Conservation (phyloP, 331 rosid species). For the Malus hybrid region DNA sequence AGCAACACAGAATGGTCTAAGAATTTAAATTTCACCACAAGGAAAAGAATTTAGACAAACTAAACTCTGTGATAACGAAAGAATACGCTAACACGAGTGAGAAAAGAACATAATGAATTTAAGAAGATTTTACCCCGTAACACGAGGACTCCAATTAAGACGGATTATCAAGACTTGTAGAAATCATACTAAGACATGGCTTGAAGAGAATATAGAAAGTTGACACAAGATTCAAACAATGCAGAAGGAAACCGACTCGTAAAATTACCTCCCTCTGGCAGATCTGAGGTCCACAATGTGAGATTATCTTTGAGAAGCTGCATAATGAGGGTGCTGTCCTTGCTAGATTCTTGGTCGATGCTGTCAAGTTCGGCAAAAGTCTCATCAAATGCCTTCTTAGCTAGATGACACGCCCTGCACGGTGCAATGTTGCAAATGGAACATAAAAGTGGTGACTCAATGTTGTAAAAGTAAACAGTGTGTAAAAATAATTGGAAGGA, state of each 20-base stretch:
- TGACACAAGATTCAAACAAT: neutral
- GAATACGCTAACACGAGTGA: too few species aligned
- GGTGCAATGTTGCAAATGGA: neutral
- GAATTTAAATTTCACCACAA: too few species aligned
- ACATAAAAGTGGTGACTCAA: neutral
- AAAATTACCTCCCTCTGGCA: slow-evolving; percentile 31
- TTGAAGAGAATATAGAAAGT: neutral
- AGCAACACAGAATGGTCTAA: neutral
- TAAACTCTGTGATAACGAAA: too few species aligned
- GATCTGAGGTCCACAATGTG: slow-evolving; percentile 34
- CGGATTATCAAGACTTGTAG: too few species aligned
- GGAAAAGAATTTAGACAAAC: too few species aligned
- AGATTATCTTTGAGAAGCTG: slow-evolving; percentile 42
- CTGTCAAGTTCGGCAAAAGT: slow-evolving; percentile 36
- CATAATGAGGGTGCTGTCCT: slow-evolving; percentile 27
- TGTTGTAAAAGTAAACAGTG: neutral
- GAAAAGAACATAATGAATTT: too few species aligned
- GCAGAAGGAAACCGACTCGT: neutral
- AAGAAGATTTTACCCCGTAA: too few species aligned
- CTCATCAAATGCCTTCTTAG: slow-evolving; percentile 42
- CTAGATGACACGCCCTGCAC: slow-evolving; percentile 31
- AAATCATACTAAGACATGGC: too few species aligned
- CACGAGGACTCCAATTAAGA: too few species aligned
- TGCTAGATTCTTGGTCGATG: slow-evolving; percentile 36
- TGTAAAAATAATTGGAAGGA: neutral